Conservation (phyloP, 2,329 filamentous ascomycete species). For the Aspergillus aculeatus region DNA sequence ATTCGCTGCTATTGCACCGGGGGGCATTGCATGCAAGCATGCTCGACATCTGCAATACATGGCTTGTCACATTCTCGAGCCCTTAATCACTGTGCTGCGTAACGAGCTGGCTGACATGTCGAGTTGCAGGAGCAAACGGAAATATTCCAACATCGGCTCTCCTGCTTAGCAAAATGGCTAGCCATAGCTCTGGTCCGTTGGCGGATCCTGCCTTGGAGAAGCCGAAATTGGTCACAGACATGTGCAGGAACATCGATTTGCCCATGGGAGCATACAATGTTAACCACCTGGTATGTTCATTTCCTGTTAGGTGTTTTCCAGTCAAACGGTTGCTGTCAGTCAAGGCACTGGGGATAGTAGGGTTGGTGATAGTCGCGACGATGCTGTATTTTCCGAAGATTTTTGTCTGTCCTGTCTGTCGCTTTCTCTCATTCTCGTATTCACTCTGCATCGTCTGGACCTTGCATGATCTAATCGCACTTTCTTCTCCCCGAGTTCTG, state of each 20-base stretch:
- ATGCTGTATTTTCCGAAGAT: background rate
- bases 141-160: background rate
- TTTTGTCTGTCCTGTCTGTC: background rate
- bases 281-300: constrained; percentile 25
- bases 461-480: too few species aligned
- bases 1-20: too few species aligned
- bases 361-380: background rate
- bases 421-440: background rate
- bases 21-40: background rate
- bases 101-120: too few species aligned
- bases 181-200: background rate
- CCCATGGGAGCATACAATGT: constrained; percentile 22
- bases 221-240: constrained; percentile 20
- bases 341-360: background rate
- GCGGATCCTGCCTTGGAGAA: constrained; percentile 25
- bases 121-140: background rate
- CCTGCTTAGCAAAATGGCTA: constrained; percentile 7
- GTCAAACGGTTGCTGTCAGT: background rate
- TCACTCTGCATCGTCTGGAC: background rate
- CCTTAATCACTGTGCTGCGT: background rate
- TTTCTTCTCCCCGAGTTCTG: too few species aligned
- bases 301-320: constrained; percentile 1
- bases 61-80: background rate
- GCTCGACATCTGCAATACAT: background rate
- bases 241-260: constrained; percentile 26